Percentiles rank a stretch among this genome's conserved stretches.
These are phyloP conservation scores for Mycena galericulata DNA, from an alignment of 768 basidiomycete species.

Conservation along the genomic window DNA sequence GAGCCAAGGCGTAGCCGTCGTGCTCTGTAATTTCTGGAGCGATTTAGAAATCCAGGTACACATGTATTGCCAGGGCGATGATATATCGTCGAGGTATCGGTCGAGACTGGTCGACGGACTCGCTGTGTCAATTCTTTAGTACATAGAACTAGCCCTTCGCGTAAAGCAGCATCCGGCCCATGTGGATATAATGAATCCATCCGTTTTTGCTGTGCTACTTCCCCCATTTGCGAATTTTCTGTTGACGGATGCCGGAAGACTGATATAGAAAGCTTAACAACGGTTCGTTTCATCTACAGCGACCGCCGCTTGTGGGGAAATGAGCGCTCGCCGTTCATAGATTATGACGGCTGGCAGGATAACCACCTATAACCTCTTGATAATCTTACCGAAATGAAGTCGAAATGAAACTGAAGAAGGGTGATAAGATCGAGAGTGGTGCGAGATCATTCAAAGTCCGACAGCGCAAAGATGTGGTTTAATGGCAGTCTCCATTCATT, in stretches of 20 bases:
- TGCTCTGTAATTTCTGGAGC: too few species aligned
- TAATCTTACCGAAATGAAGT: constrained; percentile 34
- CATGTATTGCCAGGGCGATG: too few species aligned
- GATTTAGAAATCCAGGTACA: too few species aligned
- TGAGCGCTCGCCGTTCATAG: not conserved
- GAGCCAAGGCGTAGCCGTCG: too few species aligned
- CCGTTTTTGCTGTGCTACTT: too few species aligned
- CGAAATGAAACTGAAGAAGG: constrained; percentile 23
- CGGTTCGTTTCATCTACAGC: not conserved
- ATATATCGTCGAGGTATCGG: too few species aligned
- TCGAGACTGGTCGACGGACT: too few species aligned
- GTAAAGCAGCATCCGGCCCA: not conserved
- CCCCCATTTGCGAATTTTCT: constrained; percentile 7
- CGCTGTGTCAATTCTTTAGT: too few species aligned
- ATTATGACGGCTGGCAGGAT: not conserved
- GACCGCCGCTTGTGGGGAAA: not conserved
- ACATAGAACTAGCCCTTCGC: too few species aligned
- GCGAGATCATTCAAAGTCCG: not conserved
- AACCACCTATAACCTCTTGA: not conserved
- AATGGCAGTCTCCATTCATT: not conserved
- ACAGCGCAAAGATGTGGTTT: not conserved
- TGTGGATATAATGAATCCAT: not conserved
- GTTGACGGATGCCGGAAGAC: too few species aligned
- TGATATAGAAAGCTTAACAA: not conserved
- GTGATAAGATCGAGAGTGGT: constrained; percentile 13